Evolutionary conservation across 345 rosid genomes (phyloP).

Genomic region (Acer yangbiense): DNA sequence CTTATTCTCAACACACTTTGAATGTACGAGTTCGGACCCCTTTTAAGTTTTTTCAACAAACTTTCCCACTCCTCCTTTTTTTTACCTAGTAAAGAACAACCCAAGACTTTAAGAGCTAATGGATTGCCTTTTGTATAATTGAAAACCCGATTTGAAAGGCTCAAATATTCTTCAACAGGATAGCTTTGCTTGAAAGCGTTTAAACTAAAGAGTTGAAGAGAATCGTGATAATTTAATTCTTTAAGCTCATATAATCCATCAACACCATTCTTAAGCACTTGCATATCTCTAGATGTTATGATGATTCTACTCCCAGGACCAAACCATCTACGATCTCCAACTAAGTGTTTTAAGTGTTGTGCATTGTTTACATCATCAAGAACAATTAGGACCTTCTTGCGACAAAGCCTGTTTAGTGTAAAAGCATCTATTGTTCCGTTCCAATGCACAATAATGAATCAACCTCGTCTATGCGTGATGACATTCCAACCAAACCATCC

Average conservation of each 20-base stretch:
- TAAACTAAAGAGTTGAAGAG: conserved; percentile 9
- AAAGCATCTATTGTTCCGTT: not conserved
- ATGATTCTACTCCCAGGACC: conserved; percentile 17
- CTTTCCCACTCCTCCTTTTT: not conserved
- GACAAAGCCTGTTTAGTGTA: not conserved
- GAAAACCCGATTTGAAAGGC: not conserved
- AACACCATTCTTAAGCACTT: not conserved
- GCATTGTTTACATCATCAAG: conserved; percentile 16
- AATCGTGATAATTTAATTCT: not conserved
- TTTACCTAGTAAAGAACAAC: not conserved
- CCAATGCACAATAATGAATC: not conserved
- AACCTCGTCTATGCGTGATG: not conserved
- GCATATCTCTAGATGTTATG: conserved; percentile 13
- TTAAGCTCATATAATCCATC: not conserved
- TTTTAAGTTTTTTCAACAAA: not conserved
- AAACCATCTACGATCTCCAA: not conserved
- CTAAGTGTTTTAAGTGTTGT: not conserved
- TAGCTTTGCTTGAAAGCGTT: not conserved
- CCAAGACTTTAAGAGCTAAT: not conserved
- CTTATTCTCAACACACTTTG: not conserved
- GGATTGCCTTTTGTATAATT: not conserved
- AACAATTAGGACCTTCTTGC: conserved; percentile 11
- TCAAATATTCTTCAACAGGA: not conserved
- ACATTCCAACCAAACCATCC: conserved; percentile 13
- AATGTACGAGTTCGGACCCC: not conserved